Evolutionary conservation across 768 basidiomycete species (phyloP), one percentile per base, ranked within the genome.

Genomic region (Leccinum variicolor): DNA sequence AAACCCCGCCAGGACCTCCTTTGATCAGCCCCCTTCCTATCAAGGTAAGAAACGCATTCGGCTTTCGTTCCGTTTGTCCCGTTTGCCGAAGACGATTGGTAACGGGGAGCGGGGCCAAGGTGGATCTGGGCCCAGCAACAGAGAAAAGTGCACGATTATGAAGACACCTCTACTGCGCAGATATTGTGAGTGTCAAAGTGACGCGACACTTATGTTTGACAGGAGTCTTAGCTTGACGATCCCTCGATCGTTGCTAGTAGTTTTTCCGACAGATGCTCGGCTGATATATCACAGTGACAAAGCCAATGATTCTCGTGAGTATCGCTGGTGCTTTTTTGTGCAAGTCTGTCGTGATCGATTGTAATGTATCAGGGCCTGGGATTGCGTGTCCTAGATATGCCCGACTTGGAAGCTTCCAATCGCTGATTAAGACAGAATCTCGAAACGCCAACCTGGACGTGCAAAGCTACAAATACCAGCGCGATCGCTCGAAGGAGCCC

Each of bases 251-350:
- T 39, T 39, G 15, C 4, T 47, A 19, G 43, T 17, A 13, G 29
- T 55, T 56, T 36, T 17, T 53, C 55, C 41, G 55, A 39, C 25
- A 8, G 19, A 25, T 33, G 33, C 19, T 28, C 26, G 29, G 48
- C 15, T 28, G 26, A 25, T 28, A 47, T 23, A 3, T 33, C 36
- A 9, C 4, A 31, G 29, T 17, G 36, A 50, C 31, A 60, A 45
- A 23, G 13, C 34, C 63, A 60, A 25, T 43, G 25, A 33, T 58
- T 55, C 56, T 39, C 63, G 63, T 66, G 64, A 56, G 64, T 63
- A 50, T 25, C 0, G 0, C 6, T n/a, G 7, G 14, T 4, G 13
- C 55, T 8, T 66, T 63, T 64, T 64, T 4, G 64, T 57, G 11
- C 55, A 54, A 41, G 23, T 23, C 47, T 34, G 47, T 25, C 2